A percentile compares a stretch with the other conserved stretches of the same genome.
These are phyloP conservation scores for Diutina pseudorugosa DNA, from an alignment of 1,139 yeast species.

Conservation along the genomic window DNA sequence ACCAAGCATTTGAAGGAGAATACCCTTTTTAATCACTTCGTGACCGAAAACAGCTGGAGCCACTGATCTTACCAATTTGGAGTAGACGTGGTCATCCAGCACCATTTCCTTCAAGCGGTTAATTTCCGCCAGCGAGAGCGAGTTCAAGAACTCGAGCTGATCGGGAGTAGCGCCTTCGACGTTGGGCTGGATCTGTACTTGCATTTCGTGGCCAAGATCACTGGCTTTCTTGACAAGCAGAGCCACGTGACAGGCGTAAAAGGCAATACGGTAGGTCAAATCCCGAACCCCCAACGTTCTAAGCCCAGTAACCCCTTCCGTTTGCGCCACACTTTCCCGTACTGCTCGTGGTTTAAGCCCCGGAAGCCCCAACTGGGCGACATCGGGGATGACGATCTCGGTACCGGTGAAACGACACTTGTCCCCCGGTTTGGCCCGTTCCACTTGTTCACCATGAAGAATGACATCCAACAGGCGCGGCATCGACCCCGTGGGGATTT, in stretches of 20 bases:
- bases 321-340: slow-evolving; percentile 41
- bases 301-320: slow-evolving; percentile 78
- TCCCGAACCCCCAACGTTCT: slow-evolving; percentile 88
- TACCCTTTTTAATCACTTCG: slow-evolving; percentile 87
- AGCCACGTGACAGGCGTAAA: slow-evolving; percentile 79
- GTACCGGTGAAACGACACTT: slow-evolving; percentile 92
- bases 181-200: slow-evolving; percentile 16
- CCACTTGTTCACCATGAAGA: slow-evolving; percentile 88
- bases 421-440: slow-evolving; percentile 96
- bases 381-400: slow-evolving; percentile 91
- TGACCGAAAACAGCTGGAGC: slow-evolving; percentile 98
- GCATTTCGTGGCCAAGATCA: slow-evolving; percentile 17
- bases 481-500: slow-evolving; percentile 98
- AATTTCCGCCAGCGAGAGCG: slow-evolving; percentile 74
- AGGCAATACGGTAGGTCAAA: slow-evolving; percentile 83
- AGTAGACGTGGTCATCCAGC: slow-evolving; percentile 74
- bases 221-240: slow-evolving; percentile 39
- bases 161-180: slow-evolving; percentile 27
- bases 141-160: slow-evolving; percentile 70
- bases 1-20: slow-evolving; percentile 77
- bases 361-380: slow-evolving; percentile 90
- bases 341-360: slow-evolving; percentile 86
- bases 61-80: slow-evolving; percentile 75
- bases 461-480: slow-evolving; percentile 94
- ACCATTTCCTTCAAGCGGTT: slow-evolving; percentile 85